A percentile compares a stretch with the other conserved stretches of the same genome.
These are phyloP conservation scores for Pichia sp. DNA, from an alignment of 1,139 yeast species.

Conservation along the genomic window DNA sequence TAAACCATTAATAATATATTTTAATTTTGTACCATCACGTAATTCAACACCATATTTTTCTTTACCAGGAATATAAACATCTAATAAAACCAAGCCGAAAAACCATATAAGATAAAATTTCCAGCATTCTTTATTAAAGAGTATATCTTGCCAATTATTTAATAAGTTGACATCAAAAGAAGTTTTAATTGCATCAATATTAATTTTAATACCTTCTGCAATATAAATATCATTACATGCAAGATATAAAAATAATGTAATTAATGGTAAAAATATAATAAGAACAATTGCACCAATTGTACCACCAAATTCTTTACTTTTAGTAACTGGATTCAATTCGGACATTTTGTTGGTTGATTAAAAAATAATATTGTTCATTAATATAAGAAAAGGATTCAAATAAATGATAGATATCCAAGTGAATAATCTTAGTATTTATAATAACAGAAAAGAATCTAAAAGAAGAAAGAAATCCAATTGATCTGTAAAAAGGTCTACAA, in stretches of 20 bases:
- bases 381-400: not conserved
- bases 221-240: constrained; percentile 52
- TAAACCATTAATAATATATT: constrained; percentile 79
- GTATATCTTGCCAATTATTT: constrained; percentile 14
- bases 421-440: too few relatives aligned
- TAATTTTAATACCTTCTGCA: constrained; percentile 41
- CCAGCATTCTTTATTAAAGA: constrained; percentile 40
- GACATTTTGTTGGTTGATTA: constrained; percentile 14
- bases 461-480: too few relatives aligned
- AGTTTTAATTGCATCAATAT: constrained; percentile 32
- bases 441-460: too few relatives aligned
- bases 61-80: constrained; percentile 69
- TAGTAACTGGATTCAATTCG: constrained; percentile 67
- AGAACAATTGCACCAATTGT: constrained; percentile 65
- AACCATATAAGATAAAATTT: constrained; percentile 72
- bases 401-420: not conserved
- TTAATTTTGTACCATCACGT: constrained; percentile 67
- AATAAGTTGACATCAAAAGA: constrained; percentile 15
- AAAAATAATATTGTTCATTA: too few relatives aligned
- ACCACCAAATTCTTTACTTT: constrained; percentile 72
- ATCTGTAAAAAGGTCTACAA: too few relatives aligned
- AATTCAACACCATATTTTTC: constrained; percentile 58
- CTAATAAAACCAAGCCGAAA: constrained; percentile 53
- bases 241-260: constrained; percentile 55
- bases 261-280: constrained; percentile 59